Conservation (phyloP, 371 early-diverging fungal species). For the Smittium mucronatum region DNA sequence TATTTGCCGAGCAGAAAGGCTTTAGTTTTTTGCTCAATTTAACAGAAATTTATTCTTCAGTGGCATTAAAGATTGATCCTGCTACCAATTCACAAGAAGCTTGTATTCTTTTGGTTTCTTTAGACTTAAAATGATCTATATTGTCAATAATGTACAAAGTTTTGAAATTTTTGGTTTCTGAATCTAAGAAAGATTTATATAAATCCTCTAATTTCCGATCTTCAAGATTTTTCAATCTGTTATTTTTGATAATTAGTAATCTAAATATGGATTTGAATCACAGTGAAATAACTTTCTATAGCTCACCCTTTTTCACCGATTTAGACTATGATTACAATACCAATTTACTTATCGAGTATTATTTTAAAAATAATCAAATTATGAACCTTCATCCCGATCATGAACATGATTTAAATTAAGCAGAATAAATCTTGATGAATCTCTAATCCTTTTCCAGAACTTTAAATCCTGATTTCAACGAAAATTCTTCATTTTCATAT, state of each 20-base stretch:
- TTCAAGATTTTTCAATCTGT: not conserved
- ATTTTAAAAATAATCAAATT: not conserved
- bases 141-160: not conserved
- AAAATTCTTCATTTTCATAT: not conserved
- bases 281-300: not conserved
- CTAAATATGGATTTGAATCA: not conserved
- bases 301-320: not conserved
- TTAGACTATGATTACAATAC: not conserved
- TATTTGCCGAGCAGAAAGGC: not conserved
- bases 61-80: not conserved
- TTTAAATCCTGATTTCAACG: not conserved
- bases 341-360: not conserved
- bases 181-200: not conserved
- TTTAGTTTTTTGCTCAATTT: not conserved
- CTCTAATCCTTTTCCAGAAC: not conserved
- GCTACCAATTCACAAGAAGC: not conserved
- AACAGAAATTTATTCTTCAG: not conserved
- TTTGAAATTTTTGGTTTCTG: not conserved
- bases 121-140: not conserved
- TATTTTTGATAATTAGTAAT: not conserved
- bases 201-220: not conserved
- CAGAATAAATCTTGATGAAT: not conserved
- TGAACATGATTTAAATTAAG: not conserved
- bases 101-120: not conserved
- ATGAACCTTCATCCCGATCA: not conserved